These are phyloP conservation scores for Colletotrichum karsti DNA, from an alignment of 2,329 filamentous ascomycete species.

Conservation along the genomic window DNA sequence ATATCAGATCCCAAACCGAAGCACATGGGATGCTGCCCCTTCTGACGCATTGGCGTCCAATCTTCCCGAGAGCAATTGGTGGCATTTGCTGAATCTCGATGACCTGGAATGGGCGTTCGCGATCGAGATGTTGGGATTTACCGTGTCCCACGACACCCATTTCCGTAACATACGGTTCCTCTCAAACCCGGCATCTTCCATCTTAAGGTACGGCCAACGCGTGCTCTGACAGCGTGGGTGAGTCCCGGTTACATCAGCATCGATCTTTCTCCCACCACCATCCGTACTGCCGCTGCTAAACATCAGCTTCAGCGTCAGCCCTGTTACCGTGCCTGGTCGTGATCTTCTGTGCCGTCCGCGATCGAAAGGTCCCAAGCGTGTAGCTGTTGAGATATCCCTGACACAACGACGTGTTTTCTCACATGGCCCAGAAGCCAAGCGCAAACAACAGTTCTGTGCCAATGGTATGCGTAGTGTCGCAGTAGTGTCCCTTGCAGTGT, in stretches of 20 bases:
- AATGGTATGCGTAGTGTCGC: neutral
- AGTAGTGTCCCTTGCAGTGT: neutral
- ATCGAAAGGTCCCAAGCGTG: neutral
- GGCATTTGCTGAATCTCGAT: conserved; percentile 29
- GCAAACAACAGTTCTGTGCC: neutral
- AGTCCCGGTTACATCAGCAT: neutral
- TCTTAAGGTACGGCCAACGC: neutral
- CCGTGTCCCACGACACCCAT: neutral
- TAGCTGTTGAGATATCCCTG: neutral
- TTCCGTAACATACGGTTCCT: conserved; percentile 24
- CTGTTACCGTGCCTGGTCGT: neutral
- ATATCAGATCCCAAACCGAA: conserved; percentile 24
- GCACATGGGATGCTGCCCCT: conserved; percentile 9
- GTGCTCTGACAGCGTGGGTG: neutral
- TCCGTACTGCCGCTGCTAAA: neutral
- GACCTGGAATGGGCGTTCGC: conserved; percentile 28
- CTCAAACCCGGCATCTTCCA: neutral
- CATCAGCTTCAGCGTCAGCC: neutral
- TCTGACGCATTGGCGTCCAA: conserved; percentile 26
- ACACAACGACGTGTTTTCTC: neutral
- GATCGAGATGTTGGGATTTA: conserved; percentile 28
- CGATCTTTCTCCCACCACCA: neutral
- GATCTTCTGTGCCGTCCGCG: conserved; percentile 17
- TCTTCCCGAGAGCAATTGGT: conserved; percentile 9
- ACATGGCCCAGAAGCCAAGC: neutral